phyloP scores from a whole-genome alignment of 228 moss, liverwort and hornwort genomes.

The Sphagnum fallax region DNA sequence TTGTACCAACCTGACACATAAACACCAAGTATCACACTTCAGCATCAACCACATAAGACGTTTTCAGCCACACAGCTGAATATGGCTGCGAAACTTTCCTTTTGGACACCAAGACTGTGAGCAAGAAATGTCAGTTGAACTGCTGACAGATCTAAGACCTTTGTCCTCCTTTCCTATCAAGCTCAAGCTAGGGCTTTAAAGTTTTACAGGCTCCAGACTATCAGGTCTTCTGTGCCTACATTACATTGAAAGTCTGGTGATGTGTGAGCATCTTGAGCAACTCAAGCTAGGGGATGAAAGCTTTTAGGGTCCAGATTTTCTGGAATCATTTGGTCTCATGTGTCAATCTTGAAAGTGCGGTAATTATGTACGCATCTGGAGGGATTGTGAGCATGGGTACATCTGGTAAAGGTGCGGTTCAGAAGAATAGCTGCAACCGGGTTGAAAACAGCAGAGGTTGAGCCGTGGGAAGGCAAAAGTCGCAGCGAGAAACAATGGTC shows the following conservation, averaged over 20 bases:
- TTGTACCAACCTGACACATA: conserved; percentile 64
- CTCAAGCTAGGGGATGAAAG: neutral
- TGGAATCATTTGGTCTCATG: no score
- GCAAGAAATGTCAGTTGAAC: neutral
- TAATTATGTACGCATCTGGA: no score
- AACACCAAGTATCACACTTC: neutral
- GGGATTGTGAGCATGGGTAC: no score
- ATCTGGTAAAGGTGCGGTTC: no score
- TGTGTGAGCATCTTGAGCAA: neutral
- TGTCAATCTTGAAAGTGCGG: no score
- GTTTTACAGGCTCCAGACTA: neutral
- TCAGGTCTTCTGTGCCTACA: no score
- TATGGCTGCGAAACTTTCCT: neutral
- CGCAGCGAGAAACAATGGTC: no score
- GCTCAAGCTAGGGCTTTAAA: neutral
- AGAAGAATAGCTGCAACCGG: no score
- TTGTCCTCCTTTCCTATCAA: neutral
- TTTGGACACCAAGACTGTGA: neutral
- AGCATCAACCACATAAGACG: neutral
- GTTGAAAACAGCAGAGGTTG: no score
- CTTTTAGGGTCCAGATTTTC: no score
- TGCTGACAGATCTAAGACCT: neutral
- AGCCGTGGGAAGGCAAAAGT: no score
- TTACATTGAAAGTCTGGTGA: neutral
- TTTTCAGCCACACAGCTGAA: neutral